Base-by-base conservation (phyloP, 805 yeast genomes). In the Candida xiaguanensis region DNA sequence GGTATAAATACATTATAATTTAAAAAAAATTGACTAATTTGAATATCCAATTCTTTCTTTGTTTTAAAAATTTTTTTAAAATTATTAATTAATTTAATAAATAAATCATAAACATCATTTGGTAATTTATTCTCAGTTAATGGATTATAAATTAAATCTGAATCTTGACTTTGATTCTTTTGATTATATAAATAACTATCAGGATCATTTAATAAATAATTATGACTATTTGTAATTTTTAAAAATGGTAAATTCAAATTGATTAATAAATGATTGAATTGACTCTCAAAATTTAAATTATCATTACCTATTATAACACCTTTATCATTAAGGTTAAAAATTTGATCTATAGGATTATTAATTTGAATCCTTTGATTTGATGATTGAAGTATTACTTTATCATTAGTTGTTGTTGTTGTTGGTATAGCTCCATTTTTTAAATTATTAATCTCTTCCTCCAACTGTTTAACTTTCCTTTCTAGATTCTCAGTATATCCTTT, bases 401-500 rank as follows among this genome's bases (percentile, higher is more conserved):
- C 43, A 16, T 44, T 41, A 14, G 40, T 38, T 4, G 40, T 39
- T 13, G 40, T 39, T 2, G 41, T 33, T 13, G 43, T 24, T 2
- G 36, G 26, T 5, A 19, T 30, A 27, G 45, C 13, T 11, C 29
- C 25, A 2, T 17, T 39, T 15, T 41, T 20, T 58, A 61, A 31
- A 65, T 41, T 41, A 38, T 66, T 70, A 40, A 75, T 65, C 43
- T 76, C 82, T 32, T 75, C 74, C 53, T 84, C 89, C 39, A 84
- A 61, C 24, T 72, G 72, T 24, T 77, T 71, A 32, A 85, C 65
- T 48, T 77, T 78, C 40, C 69, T 70, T 51, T 85, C 95, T 47
- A 85, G 61, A 49, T 78, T 79, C 59, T 82, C 87, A 1, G 95
- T 85, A 52, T 85, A 85, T 0, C 93, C 91, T 50, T 81, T 80